A percentile compares a stretch with the other conserved stretches of the same genome.
These are phyloP conservation scores for Capsella bursapastoris DNA, from an alignment of 345 rosid genomes.

Conservation along the genomic window DNA sequence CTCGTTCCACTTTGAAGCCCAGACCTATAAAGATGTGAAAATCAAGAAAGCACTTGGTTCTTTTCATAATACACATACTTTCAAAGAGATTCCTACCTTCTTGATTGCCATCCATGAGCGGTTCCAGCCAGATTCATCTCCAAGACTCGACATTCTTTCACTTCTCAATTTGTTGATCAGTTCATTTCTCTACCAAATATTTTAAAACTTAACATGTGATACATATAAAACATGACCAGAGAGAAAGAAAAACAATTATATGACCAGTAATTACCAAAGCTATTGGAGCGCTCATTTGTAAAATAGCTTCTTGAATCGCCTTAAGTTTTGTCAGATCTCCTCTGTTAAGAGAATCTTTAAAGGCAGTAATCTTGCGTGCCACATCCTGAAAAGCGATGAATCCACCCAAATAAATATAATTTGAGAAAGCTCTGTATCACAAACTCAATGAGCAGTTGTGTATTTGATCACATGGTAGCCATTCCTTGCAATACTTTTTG, in stretches of 20 bases:
- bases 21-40: constrained; percentile 56
- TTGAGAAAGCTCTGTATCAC: background rate
- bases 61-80: constrained; percentile 16
- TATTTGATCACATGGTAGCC: too few species aligned
- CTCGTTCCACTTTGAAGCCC: constrained; percentile 99
- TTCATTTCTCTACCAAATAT: constrained; percentile 67
- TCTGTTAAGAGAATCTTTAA: constrained; percentile 46
- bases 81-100: constrained; percentile 57
- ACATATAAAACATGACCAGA: constrained; percentile 24
- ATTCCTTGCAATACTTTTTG: background rate
- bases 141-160: constrained; percentile 88
- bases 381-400: constrained; percentile 49
- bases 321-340: constrained; percentile 58
- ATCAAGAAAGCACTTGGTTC: constrained; percentile 18
- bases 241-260: constrained; percentile 1
- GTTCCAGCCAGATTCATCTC: constrained; percentile 86
- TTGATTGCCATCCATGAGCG: constrained; percentile 91
- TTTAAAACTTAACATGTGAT: constrained; percentile 20
- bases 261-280: constrained; percentile 33
- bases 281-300: constrained; percentile 46
- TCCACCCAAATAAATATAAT: background rate
- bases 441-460: constrained; percentile 12
- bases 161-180: constrained; percentile 71
- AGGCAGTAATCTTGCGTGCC: constrained; percentile 46
- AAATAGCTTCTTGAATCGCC: constrained; percentile 57